Conservation (phyloP, 192 early-diverging fungal genomes). For the Phlyctochytrium bullatum region DNA sequence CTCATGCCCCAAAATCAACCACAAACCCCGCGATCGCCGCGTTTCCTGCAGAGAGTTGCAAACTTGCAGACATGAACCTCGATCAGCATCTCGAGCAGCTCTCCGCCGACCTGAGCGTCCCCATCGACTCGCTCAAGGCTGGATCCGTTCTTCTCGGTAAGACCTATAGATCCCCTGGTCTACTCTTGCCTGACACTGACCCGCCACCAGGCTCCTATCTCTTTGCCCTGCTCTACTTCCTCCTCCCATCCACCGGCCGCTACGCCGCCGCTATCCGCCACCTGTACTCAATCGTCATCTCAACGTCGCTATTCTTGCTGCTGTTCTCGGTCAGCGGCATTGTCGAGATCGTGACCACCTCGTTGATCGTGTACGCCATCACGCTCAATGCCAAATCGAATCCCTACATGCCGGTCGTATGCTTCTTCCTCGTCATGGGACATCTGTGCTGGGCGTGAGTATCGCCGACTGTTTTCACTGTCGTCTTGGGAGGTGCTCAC, state of each 20-base stretch:
- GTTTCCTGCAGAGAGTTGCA: too few relatives aligned
- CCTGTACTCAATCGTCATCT: slow-evolving; percentile 40
- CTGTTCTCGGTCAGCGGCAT: slow-evolving; percentile 37
- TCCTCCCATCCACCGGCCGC: not conserved
- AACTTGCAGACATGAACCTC: not conserved
- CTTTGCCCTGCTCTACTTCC: slow-evolving; percentile 1
- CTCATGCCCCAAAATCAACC: too few relatives aligned
- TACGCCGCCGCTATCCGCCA: slow-evolving; percentile 28
- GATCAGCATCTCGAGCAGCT: not conserved
- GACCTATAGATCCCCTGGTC: not conserved
- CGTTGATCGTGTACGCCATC: slow-evolving; percentile 26
- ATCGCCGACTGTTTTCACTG: too few relatives aligned
- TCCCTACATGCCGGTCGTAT: slow-evolving; percentile 25
- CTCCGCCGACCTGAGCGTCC: not conserved
- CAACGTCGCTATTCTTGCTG: slow-evolving; percentile 25
- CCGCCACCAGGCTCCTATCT: not conserved
- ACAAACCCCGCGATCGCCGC: too few relatives aligned
- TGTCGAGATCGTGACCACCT: slow-evolving; percentile 27
- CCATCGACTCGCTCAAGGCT: not conserved
- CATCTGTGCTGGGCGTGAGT: slow-evolving; percentile 24
- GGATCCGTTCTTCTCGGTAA: not conserved
- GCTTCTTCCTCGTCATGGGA: slow-evolving; percentile 34
- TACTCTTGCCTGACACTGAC: not conserved
- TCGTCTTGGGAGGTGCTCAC: not conserved
- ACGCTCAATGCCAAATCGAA: slow-evolving; percentile 7